Evolutionary conservation across 805 yeast species (phyloP), one percentile per base, ranked within the genome.

Genomic region (Ogataea parapolymorpha): DNA sequence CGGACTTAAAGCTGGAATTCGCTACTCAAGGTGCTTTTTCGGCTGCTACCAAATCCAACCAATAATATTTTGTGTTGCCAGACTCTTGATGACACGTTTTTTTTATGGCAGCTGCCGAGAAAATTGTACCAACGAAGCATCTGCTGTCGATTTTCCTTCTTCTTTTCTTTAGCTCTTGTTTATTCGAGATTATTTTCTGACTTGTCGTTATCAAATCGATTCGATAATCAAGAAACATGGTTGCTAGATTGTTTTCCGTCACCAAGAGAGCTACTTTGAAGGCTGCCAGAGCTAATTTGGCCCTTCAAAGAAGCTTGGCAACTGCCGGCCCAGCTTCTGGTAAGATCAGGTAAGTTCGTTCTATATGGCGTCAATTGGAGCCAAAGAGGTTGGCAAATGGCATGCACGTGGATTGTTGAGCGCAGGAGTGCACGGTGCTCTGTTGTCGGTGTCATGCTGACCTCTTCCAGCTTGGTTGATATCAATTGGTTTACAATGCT

Each of bases 261-360:
- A 61, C 80, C 63, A 80, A 95, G 59, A 88, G 89, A 73, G 77
- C 85, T 66, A 95, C 95, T 63, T 79, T 84, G 72, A 79, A 81
- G 71, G 90, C 91, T 60, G 95, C 89, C 62, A 85, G 80, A 77
- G 87, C 89, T 67, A 82, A 82, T 75, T 61, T 71, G 64, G 75
- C 82, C 68, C 79, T 83, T 71, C 72, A 71, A 74, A 82, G 87
- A 72, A 78, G 80, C 68, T 72, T 82, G 70, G 89, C 90, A 56
- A 75, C 88, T 61, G 84, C 87, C 63, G 82, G 88, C 56, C 78
- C 85, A 62, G 66, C 74, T 45, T 69, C 71, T 63, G 96, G 96
- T 79, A 83, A 85, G 70, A 88, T 88, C 63, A 86, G 86, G 90
- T 83, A 80, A 68, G 90, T 82, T 40, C 42, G 20, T 26, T 28